Evolutionary conservation across 2,329 filamentous ascomycete genomes (phyloP), one percentile per base, ranked within the genome.

Genomic region (Claviceps spartinae): DNA sequence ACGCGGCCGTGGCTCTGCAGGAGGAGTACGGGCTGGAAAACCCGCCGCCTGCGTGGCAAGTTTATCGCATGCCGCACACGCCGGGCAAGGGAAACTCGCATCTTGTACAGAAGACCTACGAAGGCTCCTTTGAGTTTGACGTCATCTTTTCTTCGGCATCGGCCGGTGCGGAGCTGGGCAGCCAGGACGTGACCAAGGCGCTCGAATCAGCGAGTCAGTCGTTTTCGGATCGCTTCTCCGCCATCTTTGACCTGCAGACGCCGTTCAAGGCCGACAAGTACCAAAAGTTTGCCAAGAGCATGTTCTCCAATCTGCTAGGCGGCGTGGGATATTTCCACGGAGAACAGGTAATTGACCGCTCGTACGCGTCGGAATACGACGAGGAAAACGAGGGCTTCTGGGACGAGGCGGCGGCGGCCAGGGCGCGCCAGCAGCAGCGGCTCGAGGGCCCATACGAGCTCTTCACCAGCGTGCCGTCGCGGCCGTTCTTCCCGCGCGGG

Each of bases 311-410:
- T 65, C 73, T 98, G 37, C 76, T 95, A 38, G 93, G 93, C 52
- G 93, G 93, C 47, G 88, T 97, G 60, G 93, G 93, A 8, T 97
- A 95, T 69, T 98, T 98, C 71, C 79, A 94, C 62, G 93, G 93
- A 42, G 78, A 93, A 53, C 85, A 88, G 37, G 71, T 96, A 22
- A 86, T 95, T 50, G 93, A 98, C 64, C 84, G 89, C 40, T 95
- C 90, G 0, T 87, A 91, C 62, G 88, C 88, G n/a, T 73, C 84
- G 9, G 91, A 95, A 61, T 97, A 97, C 59, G 88, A 95, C 11
- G 93, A 98, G 69, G 88, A 94, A 57, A 87, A 88, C 54, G 93
- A 97, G 67, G 86, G 87, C 0, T 97, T 97, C 69, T 96, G 91
- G 90, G 84, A 93, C 63, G 90, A 94, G 58, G 82, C 93, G 18